These are phyloP conservation scores for Strombidium stylifer DNA, from an alignment of 73 alveolate genomes.

Conservation along the genomic window DNA sequence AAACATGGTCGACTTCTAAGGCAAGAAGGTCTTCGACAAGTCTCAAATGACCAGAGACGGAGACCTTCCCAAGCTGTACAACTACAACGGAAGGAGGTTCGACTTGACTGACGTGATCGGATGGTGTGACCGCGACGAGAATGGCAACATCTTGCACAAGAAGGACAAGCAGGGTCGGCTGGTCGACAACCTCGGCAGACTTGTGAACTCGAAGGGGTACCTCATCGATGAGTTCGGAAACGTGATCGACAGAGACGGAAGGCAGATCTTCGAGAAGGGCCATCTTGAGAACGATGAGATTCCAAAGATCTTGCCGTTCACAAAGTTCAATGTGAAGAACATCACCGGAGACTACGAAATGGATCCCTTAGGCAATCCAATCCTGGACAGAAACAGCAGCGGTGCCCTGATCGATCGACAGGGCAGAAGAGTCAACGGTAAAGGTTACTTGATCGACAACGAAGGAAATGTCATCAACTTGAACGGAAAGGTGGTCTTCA, in stretches of 20 bases:
- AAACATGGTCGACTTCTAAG: conserved; percentile 13
- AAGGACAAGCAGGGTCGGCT: conserved; percentile 29
- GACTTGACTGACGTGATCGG: conserved; percentile 41
- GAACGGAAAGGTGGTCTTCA: conserved; percentile 28
- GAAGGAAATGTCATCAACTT: conserved; percentile 29
- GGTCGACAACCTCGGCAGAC: conserved; percentile 20
- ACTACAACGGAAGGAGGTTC: conserved; percentile 34
- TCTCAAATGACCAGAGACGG: conserved; percentile 24
- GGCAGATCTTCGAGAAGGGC: conserved; percentile 13
- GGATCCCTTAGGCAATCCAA: conserved; percentile 32
- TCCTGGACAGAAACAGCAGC: conserved; percentile 1
- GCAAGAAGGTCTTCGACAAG: conserved; percentile 25
- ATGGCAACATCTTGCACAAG: conserved; percentile 15
- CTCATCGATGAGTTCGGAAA: conserved; percentile 39
- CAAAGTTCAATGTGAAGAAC: conserved; percentile 34
- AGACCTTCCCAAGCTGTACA: conserved; percentile 46
- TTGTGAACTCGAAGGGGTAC: conserved; percentile 52
- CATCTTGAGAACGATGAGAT: conserved; percentile 11
- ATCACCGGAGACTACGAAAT: conserved; percentile 21
- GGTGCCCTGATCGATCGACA: conserved; percentile 25
- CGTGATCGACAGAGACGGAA: conserved; percentile 38
- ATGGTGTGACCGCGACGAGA: conserved; percentile 8
- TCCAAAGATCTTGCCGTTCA: conserved; percentile 41
- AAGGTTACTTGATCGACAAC: conserved; percentile 10
- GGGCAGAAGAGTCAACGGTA: conserved; percentile 16